phyloP scores from a whole-genome alignment of 257 asterid genomes.

The Solanum bulbocastanum region DNA sequence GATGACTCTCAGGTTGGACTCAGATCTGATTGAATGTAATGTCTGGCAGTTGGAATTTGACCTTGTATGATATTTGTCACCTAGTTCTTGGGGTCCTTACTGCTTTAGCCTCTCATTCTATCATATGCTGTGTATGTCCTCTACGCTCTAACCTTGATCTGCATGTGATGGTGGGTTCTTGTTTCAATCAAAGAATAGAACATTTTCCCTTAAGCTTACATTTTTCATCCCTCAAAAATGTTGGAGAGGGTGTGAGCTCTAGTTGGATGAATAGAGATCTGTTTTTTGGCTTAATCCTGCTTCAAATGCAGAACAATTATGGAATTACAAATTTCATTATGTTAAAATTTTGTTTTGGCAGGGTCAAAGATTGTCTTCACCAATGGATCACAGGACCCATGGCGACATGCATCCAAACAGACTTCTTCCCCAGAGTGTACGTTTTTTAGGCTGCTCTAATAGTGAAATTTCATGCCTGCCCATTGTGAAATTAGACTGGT shows the following conservation, averaged over 20 bases:
- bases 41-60: not conserved
- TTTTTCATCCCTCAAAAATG: not conserved
- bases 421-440: slow-evolving; percentile 73
- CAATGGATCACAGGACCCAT: slow-evolving; percentile 98
- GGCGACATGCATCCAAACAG: slow-evolving; percentile 97
- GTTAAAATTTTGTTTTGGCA: slow-evolving; percentile 18
- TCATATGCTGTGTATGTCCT: not conserved
- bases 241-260: not conserved
- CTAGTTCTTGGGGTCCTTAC: not conserved
- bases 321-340: not conserved
- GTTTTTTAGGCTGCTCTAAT: not conserved
- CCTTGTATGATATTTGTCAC: not conserved
- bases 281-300: not conserved
- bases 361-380: slow-evolving; percentile 85
- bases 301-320: not conserved
- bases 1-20: not conserved
- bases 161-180: not conserved
- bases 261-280: not conserved
- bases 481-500: not conserved
- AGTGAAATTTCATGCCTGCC: not conserved
- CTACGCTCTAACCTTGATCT: not conserved
- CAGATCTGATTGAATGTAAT: not conserved
- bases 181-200: not conserved
- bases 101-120: not conserved
- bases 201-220: not conserved